These are phyloP conservation scores for Hypoxylon sp. DNA, from an alignment of 2,329 filamentous ascomycete genomes.

Conservation along the genomic window DNA sequence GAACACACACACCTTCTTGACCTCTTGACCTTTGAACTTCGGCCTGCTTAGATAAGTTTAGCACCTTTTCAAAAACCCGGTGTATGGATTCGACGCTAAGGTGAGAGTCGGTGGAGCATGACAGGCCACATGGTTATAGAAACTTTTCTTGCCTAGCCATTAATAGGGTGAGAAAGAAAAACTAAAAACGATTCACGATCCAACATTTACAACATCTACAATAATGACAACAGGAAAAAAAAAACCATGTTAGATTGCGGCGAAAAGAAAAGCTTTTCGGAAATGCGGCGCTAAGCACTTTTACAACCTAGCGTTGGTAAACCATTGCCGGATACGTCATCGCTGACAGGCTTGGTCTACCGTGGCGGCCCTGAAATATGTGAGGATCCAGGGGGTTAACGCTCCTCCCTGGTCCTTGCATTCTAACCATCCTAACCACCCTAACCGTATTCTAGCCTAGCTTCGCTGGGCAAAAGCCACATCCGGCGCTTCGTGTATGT, in stretches of 20 bases:
- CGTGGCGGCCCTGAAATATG: constrained; percentile 10
- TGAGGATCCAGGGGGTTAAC: constrained; percentile 29
- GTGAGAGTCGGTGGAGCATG: constrained; percentile 10
- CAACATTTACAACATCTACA: constrained; percentile 10
- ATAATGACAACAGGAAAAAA: constrained; percentile 14
- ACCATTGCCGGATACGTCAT: constrained; percentile 41
- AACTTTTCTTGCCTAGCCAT: not conserved
- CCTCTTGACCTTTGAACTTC: constrained; percentile 23
- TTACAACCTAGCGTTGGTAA: constrained; percentile 34
- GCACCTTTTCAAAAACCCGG: constrained; percentile 5
- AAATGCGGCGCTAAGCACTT: constrained; percentile 35
- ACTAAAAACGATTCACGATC: constrained; percentile 6
- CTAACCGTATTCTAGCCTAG: constrained; percentile 31
- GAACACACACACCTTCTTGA: not conserved
- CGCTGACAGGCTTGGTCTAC: constrained; percentile 17
- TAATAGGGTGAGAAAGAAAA: not conserved
- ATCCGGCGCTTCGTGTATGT: constrained; percentile 33
- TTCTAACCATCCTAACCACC: not conserved
- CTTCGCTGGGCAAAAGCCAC: constrained; percentile 35
- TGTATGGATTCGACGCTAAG: constrained; percentile 5
- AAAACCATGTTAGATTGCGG: constrained; percentile 31
- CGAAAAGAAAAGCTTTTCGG: constrained; percentile 36
- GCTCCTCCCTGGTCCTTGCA: constrained; percentile 17
- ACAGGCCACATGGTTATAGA: not conserved
- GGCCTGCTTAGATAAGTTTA: constrained; percentile 21